Base-by-base conservation (phyloP, 2,329 filamentous ascomycete species). In the Neonectria faginata region DNA sequence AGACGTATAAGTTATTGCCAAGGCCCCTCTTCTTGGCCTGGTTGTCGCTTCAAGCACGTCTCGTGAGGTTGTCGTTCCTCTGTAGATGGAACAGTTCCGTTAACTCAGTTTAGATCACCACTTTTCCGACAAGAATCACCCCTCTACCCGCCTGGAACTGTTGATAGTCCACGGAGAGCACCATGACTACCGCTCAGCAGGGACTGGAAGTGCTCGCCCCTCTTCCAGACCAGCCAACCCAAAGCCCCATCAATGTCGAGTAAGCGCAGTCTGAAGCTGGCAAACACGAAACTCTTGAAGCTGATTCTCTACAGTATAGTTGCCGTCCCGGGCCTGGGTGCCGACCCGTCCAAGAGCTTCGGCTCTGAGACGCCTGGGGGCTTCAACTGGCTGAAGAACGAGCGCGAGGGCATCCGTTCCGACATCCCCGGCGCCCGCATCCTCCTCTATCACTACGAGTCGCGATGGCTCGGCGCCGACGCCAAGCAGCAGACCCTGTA, bases 341-440 rank as follows among this genome's bases (percentile, higher is more conserved):
- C 59, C 11, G 53, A 62, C 29, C 59, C 59, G n/a, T 62, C 59
- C 59, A 62, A 62, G 36, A 62, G 59, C 22, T 62, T 62, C 31
- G 59, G 59, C 45, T 62, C 53, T 8, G 59, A 62, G 27, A 50
- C 48, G 10, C 59, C 59, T 10, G 59, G 59, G n/a, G 53, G 59
- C 36, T 62, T 62, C n/a, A 62, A 62, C n/a, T 62, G 59, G 59
- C 59, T 62, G 9, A 62, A 62, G 36, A 48, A 62, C 27, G 59
- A 62, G 14, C 33, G 57, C 22, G 29, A 62, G 20, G 59, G 59
- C 45, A 62, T 62, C 45, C 45, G 53, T 20, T 62, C 59, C 20
- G 53, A 62, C 29, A 62, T 62, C 10, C 53, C 59, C 16, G 48
- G 54, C 36, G 59, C 59, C 9, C 53, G 59, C 4, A 47, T 62